Conservation (phyloP, 192 early-diverging fungal genomes). For the Coemansia umbellata region DNA sequence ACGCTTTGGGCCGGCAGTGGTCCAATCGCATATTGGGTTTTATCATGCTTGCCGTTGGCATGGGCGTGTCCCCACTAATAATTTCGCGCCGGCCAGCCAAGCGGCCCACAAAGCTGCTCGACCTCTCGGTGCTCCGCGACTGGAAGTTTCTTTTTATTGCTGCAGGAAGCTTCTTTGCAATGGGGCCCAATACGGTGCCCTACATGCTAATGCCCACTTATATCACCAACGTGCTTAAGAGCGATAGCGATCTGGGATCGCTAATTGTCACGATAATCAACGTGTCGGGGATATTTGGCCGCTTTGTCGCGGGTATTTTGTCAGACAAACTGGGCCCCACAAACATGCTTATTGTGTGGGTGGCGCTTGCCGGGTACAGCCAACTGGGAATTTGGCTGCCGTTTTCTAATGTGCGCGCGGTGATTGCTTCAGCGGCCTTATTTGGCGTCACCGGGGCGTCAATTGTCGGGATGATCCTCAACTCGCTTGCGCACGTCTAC, state of each 20-base stretch:
- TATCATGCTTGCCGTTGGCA: constrained; percentile 27
- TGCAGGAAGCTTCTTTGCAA: constrained; percentile 41
- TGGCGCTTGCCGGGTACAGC: constrained; percentile 31
- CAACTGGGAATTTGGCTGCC: constrained; percentile 49
- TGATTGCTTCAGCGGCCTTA: constrained; percentile 27
- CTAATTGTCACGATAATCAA: constrained; percentile 41
- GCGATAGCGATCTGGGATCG: constrained; percentile 21
- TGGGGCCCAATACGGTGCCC: constrained; percentile 49
- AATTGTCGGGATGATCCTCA: constrained; percentile 41
- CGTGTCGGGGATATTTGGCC: constrained; percentile 42
- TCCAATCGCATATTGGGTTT: constrained; percentile 34
- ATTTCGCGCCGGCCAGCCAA: constrained; percentile 9
- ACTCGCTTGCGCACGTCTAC: constrained; percentile 33
- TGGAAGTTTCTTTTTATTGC: constrained; percentile 41
- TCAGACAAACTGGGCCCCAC: constrained; percentile 35
- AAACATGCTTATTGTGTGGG: constrained; percentile 39
- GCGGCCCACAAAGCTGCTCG: constrained; percentile 18
- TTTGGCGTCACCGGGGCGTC: constrained; percentile 42
- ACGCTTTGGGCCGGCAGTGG: constrained; percentile 31
- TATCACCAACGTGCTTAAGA: constrained; percentile 29
- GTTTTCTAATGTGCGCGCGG: constrained; percentile 14
- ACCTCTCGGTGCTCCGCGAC: constrained; percentile 34
- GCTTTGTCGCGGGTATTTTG: constrained; percentile 33
- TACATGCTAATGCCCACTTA: constrained; percentile 49
- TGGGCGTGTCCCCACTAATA: constrained; percentile 36